Base-by-base conservation (phyloP, 2,329 filamentous ascomycete species). In the Colletotrichum endophyticum region DNA sequence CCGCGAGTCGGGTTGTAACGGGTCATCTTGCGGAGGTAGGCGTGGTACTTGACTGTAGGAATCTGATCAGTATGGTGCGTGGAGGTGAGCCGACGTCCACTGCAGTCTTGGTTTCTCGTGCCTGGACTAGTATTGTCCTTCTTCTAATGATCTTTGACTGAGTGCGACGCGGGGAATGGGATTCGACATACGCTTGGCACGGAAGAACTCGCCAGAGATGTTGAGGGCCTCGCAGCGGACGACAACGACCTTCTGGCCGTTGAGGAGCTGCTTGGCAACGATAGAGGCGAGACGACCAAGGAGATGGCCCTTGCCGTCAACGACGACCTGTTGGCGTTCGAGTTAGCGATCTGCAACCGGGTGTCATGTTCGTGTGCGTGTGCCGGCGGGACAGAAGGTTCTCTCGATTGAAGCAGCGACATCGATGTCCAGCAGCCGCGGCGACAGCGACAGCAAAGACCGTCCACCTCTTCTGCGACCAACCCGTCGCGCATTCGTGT, bases 181-280 rank as follows among this genome's bases (percentile, higher is more conserved):
- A 77, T 74, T 80, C 80, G 85, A 98, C 96, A 90, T 98, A 99
- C 97, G 95, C 95, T 99, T 99, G 84, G 96, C 94, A 89, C 97
- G 96, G 95, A 99, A 99, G 95, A 99, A 99, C 92, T 99, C 97
- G 91, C 97, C 97, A 83, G 97, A 99, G 93, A 99, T 99, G 94
- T 99, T 99, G 89, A 99, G 94, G 85, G 95, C 96, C 92, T 99
- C 97, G 91, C 95, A 98, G 92, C 97, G 95, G 88, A 99, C 97
- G 84, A 99, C 92, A 85, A 99, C 96, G 88, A 99, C 98, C 95
- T 99, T 99, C 92, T 99, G 96, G 88, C 96, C 96, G 90, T 94
- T 98, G 84, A 99, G 95, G 86, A 99, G 94, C 92, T 99, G 96
- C 95, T 99, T 99, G 88, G 96, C 96, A 86, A 99, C 96, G 87